These are phyloP conservation scores for Mucor irregularis DNA, from an alignment of 371 early-diverging fungal species.

Conservation along the genomic window DNA sequence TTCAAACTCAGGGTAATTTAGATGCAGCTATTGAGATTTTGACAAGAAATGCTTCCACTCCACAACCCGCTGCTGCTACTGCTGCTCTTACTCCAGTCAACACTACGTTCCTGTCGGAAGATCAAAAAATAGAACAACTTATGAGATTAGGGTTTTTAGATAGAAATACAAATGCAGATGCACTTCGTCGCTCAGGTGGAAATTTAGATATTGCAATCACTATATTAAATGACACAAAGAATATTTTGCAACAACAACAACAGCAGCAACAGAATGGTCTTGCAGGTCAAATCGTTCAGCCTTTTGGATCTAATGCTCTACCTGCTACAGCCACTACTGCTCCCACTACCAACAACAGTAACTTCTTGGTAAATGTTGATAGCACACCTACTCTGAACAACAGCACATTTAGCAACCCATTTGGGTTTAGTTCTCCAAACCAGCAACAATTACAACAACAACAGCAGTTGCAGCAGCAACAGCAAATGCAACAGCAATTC, in stretches of 20 bases:
- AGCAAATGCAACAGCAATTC: constrained; percentile 1
- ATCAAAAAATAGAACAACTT: constrained; percentile 42
- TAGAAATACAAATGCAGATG: constrained; percentile 44
- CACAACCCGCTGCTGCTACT: not conserved
- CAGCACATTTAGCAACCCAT: not conserved
- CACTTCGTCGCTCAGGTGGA: constrained; percentile 60
- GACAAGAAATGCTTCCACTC: constrained; percentile 28
- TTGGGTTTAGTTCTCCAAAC: not conserved
- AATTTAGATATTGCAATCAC: constrained; percentile 58
- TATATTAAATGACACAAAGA: constrained; percentile 47
- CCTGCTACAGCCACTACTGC: not conserved
- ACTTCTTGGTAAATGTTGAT: constrained; percentile 4
- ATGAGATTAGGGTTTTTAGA: constrained; percentile 55
- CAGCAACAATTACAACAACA: constrained; percentile 9
- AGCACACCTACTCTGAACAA: not conserved
- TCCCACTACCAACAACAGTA: constrained; percentile 2
- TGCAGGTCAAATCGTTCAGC: not conserved
- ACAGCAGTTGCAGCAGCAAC: not conserved
- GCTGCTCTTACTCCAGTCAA: not conserved
- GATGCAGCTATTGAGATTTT: constrained; percentile 75
- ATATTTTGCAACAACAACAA: constrained; percentile 2
- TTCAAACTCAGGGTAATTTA: constrained; percentile 73
- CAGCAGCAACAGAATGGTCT: not conserved
- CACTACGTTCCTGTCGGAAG: constrained; percentile 24
- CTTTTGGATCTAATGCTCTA: constrained; percentile 15